Evolutionary conservation across 805 yeast species (phyloP), one percentile per base, ranked within the genome.

Genomic region (Candida boidinii): DNA sequence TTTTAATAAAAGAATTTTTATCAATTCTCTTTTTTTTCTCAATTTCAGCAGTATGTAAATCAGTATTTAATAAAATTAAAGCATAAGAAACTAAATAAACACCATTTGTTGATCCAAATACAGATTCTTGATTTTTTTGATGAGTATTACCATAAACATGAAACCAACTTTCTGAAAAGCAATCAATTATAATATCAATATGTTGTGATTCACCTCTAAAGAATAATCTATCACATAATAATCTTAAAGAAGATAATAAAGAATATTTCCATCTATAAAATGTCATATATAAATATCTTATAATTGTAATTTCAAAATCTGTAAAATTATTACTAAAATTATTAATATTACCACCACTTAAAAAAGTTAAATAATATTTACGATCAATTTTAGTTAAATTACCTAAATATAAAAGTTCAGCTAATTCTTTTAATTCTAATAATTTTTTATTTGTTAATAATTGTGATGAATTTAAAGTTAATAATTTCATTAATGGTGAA

Each of bases 191-290:
- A 30, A 83, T 67, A 54, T 84, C 92, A 33, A 85, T 75, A 46
- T 79, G 81, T 45, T 81, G 88, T 3, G 92, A 76, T 56, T 86
- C 95, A 6, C 90, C 95, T 47, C 75, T 74, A 45, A 86, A 66
- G 54, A 79, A 80, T n/a, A 85, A 49, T 42, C 66, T 71, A 24
- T 69, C 66, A 43, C 94, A 84, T 21, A 85, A 58, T 28, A 54
- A 53, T 21, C 86, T 60, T 13, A 86, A 64, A 1, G 86, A 63
- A 2, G 55, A 53, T 26, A 83, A 57, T 29, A 85, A 56, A 36
- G 73, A 70, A n/a, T 61, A 45, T 30, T 67, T 65, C 53, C 68
- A 57, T 30, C 56, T 42, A 49, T 70, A 71, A 22, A 62, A 45
- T 35, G 62, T 57, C 73, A 71, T 64, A 45, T 69, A 71, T 35